Base-by-base conservation (phyloP, 2,329 filamentous ascomycete species). In the Bretziella fagacearum region DNA sequence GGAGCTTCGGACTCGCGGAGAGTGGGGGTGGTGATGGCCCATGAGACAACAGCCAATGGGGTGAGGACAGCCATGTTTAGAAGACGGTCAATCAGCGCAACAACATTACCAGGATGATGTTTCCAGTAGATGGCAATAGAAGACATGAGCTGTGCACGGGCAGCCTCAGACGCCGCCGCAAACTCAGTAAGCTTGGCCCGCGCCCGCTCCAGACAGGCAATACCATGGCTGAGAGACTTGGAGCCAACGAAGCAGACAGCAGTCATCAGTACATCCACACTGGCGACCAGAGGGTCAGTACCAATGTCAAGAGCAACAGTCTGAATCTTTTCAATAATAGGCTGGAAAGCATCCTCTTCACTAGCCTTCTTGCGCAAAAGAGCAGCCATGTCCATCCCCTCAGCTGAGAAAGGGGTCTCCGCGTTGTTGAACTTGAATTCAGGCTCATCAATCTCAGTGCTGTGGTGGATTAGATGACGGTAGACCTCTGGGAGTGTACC, bases 1-100 rank as follows among this genome's bases (percentile, higher is more conserved):
- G 74, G 54, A 29, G 63, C 60, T 33, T 65, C 65, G 36, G 59
- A 59, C n/a, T 62, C 68, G 52, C 84, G 63, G 15, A 62, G 60
- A 41, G 56, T 58, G 22, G 26, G 13, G n/a, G 58, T 77, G 26
- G 77, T 69, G 10, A 98, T 70, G 1, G 84, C 84, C 91, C 91
- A 98, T 57, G 93, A 79, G 41, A 95, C 73, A 23, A 98, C 86
- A 13, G 79, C 80, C 49, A 78, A 68, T 0, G 91, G 91, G 6
- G 81, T 86, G 29, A 98, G 71, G 55, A 98, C 94, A 11, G 84
- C 87, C 65, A 95, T 98, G 65, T 96, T 98, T 55, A 98, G 79
- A 4, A 98, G 73, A 63, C 96, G 96, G 67, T 96, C 89, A 50
- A 96, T 74, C 56, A 98, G 93, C 55, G 83, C 84, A 54, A 96